Percentiles rank a stretch among this genome's conserved stretches.
Evolutionary conservation across 2,329 filamentous ascomycete species (phyloP).

Genomic region (Botrytis deweyae): DNA sequence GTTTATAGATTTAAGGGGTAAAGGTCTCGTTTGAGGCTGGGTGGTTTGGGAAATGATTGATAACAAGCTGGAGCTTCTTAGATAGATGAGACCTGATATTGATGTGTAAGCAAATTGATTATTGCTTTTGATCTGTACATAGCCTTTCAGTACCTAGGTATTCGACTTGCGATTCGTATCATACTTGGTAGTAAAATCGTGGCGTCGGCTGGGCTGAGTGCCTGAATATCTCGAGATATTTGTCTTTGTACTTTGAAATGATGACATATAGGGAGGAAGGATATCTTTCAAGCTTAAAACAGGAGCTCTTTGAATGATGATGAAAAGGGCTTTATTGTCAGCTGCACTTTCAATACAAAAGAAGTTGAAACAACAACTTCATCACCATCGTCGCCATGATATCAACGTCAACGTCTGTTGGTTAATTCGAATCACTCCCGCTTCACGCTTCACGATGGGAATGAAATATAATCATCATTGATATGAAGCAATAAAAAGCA

Average conservation of each 20-base stretch:
- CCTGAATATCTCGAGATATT: not conserved
- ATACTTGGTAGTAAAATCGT: not conserved
- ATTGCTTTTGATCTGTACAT: too few species aligned
- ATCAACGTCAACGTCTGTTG: not conserved
- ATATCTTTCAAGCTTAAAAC: not conserved
- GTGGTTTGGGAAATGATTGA: not conserved
- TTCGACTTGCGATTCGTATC: not conserved
- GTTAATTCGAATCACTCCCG: not conserved
- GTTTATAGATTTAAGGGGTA: not conserved
- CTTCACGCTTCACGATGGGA: not conserved
- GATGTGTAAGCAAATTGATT: not conserved
- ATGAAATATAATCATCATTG: not conserved
- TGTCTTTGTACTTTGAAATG: not conserved
- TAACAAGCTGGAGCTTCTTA: not conserved
- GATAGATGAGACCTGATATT: not conserved
- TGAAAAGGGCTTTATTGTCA: too few species aligned
- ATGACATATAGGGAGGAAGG: not conserved
- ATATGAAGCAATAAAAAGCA: not conserved
- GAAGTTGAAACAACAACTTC: too few species aligned
- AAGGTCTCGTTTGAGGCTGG: constrained; percentile 1
- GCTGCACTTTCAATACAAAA: not conserved
- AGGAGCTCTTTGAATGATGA: too few species aligned
- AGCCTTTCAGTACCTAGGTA: not conserved
- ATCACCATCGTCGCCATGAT: not conserved
- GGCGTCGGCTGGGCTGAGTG: not conserved